Conservation (phyloP, 1,284 basidiomycete genomes). For the Ganoderma multipileum region DNA sequence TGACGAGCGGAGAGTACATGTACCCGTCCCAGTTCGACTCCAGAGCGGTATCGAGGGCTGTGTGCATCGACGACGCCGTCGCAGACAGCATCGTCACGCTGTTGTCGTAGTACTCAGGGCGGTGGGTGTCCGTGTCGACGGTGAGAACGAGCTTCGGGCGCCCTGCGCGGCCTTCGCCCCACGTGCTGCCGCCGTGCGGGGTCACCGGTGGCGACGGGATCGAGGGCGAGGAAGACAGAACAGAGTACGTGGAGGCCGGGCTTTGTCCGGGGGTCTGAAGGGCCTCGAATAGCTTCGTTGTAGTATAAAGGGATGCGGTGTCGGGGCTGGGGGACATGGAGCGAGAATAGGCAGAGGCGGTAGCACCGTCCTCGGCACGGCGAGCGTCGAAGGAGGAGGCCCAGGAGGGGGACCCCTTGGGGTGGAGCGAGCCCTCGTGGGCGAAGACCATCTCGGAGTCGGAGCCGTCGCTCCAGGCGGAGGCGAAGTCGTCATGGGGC, state of each 20-base stretch:
- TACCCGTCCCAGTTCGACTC: slow-evolving; percentile 46
- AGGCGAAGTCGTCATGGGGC: slow-evolving; percentile 38
- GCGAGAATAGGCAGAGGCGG: slow-evolving; percentile 37
- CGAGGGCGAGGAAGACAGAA: slow-evolving; percentile 40
- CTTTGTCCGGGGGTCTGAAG: slow-evolving; percentile 35
- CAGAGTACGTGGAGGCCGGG: slow-evolving; percentile 39
- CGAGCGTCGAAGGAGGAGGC: slow-evolving; percentile 43
- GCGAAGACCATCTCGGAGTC: slow-evolving; percentile 70
- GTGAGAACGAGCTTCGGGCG: slow-evolving; percentile 52
- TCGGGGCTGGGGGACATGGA: slow-evolving; percentile 37
- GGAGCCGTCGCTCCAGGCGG: slow-evolving; percentile 70
- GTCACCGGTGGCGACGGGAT: slow-evolving; percentile 46
- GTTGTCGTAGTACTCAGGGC: slow-evolving; percentile 59
- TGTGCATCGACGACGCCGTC: slow-evolving; percentile 71
- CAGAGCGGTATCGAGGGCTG: slow-evolving; percentile 76
- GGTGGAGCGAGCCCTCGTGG: slow-evolving; percentile 43
- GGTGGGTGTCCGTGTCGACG: slow-evolving; percentile 64
- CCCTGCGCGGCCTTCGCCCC: slow-evolving; percentile 45
- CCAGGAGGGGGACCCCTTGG: slow-evolving; percentile 45
- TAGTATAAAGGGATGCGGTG: slow-evolving; percentile 34
- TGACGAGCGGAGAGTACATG: slow-evolving; percentile 34
- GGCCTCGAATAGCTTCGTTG: slow-evolving; percentile 36
- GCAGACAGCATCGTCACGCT: slow-evolving; percentile 58
- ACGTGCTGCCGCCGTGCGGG: slow-evolving; percentile 49
- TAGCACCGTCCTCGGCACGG: slow-evolving; percentile 15